phyloP scores from a whole-genome alignment of 2,329 filamentous ascomycete species.

The Claviceps humidiphila region DNA sequence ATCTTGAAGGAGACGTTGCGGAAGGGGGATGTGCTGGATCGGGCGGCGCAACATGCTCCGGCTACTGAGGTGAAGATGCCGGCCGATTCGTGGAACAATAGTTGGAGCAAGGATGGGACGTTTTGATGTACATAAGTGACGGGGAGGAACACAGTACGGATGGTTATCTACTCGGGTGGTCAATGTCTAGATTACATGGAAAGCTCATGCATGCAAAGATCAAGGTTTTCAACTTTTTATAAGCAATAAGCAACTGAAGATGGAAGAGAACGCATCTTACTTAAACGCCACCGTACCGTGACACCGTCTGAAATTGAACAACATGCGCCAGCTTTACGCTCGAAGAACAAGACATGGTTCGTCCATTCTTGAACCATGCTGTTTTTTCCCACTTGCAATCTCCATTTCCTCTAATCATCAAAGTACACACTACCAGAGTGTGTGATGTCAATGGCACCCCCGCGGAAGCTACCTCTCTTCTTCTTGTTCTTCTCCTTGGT shows the following conservation, averaged over 20 bases:
- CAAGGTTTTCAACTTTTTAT: too few relatives aligned
- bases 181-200: not conserved
- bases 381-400: not conserved
- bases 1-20: constrained; percentile 27
- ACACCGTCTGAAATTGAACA: not conserved
- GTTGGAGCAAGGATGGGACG: constrained; percentile 12
- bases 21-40: constrained; percentile 11
- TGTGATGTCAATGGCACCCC: constrained; percentile 72
- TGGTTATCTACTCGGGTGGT: not conserved
- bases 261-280: not conserved
- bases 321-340: not conserved
- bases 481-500: constrained; percentile 99
- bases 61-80: constrained; percentile 13
- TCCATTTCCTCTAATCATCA: constrained; percentile 50
- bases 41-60: constrained; percentile 18
- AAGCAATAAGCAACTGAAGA: too few relatives aligned
- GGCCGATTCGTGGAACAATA: constrained; percentile 6
- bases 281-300: not conserved
- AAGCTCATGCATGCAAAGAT: too few relatives aligned
- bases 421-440: constrained; percentile 87
- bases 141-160: not conserved
- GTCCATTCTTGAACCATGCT: not conserved
- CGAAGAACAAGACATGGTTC: too few relatives aligned
- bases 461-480: constrained; percentile 80
- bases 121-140: constrained; percentile 9